These are phyloP conservation scores for Sungouiella blattae DNA, from an alignment of 805 yeast genomes.

Conservation along the genomic window DNA sequence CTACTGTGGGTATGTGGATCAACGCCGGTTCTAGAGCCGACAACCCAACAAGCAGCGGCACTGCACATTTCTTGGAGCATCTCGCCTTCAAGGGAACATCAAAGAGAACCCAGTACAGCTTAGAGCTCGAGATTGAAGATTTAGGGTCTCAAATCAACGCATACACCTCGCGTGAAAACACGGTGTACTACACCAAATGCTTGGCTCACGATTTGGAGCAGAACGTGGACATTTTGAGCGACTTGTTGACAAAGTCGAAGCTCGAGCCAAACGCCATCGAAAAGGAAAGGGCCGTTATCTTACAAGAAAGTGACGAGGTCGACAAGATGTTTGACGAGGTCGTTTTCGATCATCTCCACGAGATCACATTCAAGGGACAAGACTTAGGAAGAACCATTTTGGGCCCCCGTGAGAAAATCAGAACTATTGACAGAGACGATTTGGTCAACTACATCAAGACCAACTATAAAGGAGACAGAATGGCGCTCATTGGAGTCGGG, in stretches of 20 bases:
- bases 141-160: conserved; percentile 97
- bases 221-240: conserved; percentile 84
- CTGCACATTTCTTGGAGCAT: conserved; percentile 97
- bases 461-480: conserved; percentile 93
- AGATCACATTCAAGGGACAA: conserved; percentile 84
- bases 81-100: conserved; percentile 94
- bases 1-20: conserved; percentile 97
- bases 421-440: conserved; percentile 72
- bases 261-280: conserved; percentile 84
- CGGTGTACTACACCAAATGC: conserved; percentile 93
- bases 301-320: conserved; percentile 96
- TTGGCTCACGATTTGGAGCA: conserved; percentile 75
- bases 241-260: conserved; percentile 81
- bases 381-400: conserved; percentile 94
- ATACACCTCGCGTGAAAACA: conserved; percentile 96
- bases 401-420: conserved; percentile 89
- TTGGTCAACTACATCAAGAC: conserved; percentile 73
- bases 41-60: conserved; percentile 78
- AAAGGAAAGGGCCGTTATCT: conserved; percentile 92
- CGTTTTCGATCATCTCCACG: conserved; percentile 93
- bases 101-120: conserved; percentile 70
- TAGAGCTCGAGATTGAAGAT: conserved; percentile 93
- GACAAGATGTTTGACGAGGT: conserved; percentile 98
- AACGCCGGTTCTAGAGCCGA: conserved; percentile 99
- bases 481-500: conserved; percentile 98